Evolutionary conservation across 1,284 basidiomycete species (phyloP).

Genomic region (Baeospora myosura): DNA sequence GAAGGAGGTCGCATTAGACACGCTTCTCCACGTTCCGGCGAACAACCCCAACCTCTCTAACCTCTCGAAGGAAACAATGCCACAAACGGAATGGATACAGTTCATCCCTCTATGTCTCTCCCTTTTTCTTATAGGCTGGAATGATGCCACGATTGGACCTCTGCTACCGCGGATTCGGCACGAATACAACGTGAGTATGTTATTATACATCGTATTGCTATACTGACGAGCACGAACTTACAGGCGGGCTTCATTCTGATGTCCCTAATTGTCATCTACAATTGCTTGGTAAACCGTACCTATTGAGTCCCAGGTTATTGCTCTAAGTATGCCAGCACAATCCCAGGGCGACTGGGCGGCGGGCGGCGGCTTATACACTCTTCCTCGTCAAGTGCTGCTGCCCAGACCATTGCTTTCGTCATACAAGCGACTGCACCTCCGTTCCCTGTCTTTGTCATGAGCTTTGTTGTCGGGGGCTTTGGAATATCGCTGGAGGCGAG

Average conservation of each 20-base stretch:
- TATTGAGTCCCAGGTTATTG: not conserved
- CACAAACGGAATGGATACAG: conserved; percentile 2
- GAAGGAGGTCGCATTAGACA: no score
- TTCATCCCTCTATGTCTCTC: conserved; percentile 13
- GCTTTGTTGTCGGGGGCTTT: conserved; percentile 1
- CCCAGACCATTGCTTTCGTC: conserved; percentile 2
- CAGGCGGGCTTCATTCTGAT: conserved; percentile 3
- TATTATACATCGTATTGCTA: not conserved
- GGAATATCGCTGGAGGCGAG: conserved; percentile 3
- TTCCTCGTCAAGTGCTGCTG: conserved; percentile 3
- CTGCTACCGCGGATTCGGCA: conserved; percentile 30
- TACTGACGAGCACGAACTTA: not conserved
- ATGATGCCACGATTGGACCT: conserved; percentile 32
- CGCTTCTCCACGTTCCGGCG: no score
- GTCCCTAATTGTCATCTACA: conserved; percentile 4
- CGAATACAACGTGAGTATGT: conserved; percentile 21
- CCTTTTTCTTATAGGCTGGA: conserved; percentile 28
- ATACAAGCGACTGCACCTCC: conserved; percentile 2
- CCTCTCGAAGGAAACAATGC: no score
- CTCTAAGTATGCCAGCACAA: no score
- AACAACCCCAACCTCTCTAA: no score
- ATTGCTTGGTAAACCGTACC: conserved; percentile 1
- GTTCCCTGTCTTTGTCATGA: conserved; percentile 4
- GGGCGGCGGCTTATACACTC: no score
- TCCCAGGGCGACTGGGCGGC: no score